These are phyloP conservation scores for Elasticomyces elasticus DNA, from an alignment of 495 filamentous ascomycete species.

Conservation along the genomic window DNA sequence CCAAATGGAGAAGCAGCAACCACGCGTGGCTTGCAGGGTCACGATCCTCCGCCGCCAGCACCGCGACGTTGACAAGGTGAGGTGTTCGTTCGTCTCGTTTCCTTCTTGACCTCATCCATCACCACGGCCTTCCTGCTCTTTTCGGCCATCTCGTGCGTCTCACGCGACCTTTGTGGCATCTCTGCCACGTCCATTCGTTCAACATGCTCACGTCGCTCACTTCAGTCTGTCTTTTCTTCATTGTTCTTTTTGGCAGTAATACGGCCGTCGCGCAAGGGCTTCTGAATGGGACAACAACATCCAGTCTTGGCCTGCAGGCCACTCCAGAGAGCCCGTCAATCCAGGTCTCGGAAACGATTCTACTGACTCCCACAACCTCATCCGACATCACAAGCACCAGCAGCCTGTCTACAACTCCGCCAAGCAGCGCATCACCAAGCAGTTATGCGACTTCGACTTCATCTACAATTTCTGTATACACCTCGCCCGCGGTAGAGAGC, in stretches of 20 bases:
- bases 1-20: too few relatives aligned
- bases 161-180: not conserved
- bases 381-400: not conserved
- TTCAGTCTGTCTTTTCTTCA: not conserved
- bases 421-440: not conserved
- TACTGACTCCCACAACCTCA: too few relatives aligned
- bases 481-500: not conserved
- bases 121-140: not conserved
- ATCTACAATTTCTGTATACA: not conserved
- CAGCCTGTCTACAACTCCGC: not conserved
- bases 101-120: not conserved
- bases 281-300: not conserved
- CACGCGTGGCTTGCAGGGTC: too few relatives aligned
- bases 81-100: not conserved
- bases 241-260: not conserved
- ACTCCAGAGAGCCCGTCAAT: not conserved
- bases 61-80: not conserved
- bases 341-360: too few relatives aligned
- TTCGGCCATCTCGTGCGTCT: not conserved
- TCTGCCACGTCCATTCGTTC: conserved; percentile 1
- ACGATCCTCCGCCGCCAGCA: not conserved
- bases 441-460: not conserved
- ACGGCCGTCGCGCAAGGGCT: not conserved
- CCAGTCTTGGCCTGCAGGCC: not conserved
- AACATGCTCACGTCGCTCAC: not conserved